Evolutionary conservation across 306 rosid species (phyloP).

Genomic region (Potentilla sterilis): DNA sequence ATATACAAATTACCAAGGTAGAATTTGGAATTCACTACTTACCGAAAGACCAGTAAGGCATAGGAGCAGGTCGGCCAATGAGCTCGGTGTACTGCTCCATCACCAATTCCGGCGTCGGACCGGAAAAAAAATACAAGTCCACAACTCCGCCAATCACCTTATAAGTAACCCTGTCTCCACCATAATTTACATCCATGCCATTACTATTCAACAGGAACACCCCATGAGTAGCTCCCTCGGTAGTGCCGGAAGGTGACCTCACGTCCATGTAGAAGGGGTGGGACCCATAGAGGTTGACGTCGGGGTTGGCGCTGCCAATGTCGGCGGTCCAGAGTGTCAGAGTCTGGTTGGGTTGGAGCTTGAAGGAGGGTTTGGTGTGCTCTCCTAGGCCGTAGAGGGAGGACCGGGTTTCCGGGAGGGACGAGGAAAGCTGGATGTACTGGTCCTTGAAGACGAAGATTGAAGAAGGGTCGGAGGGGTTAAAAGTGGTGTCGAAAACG

Average conservation of each 20-base stretch:
- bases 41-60: conserved; percentile 97
- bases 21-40: conserved; percentile 11
- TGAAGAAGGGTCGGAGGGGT: conserved; percentile 35
- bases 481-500: conserved; percentile 51
- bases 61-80: conserved; percentile 74
- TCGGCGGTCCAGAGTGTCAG: conserved; percentile 69
- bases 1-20: neutral
- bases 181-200: conserved; percentile 72
- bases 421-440: conserved; percentile 66
- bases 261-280: conserved; percentile 86
- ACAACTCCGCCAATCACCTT: conserved; percentile 74
- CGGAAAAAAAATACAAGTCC: conserved; percentile 68
- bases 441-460: conserved; percentile 70
- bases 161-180: conserved; percentile 60
- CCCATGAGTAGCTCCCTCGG: conserved; percentile 63
- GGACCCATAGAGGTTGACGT: conserved; percentile 73
- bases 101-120: conserved; percentile 65
- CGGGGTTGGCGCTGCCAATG: conserved; percentile 35
- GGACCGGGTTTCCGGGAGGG: conserved; percentile 49
- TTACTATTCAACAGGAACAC: conserved; percentile 69
- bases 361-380: conserved; percentile 63
- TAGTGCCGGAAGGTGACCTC: conserved; percentile 40
- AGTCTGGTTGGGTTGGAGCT: conserved; percentile 42
- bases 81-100: conserved; percentile 73
- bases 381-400: conserved; percentile 73